Evolutionary conservation across 805 yeast species (phyloP).

Genomic region (Wickerhamiella azyma): DNA sequence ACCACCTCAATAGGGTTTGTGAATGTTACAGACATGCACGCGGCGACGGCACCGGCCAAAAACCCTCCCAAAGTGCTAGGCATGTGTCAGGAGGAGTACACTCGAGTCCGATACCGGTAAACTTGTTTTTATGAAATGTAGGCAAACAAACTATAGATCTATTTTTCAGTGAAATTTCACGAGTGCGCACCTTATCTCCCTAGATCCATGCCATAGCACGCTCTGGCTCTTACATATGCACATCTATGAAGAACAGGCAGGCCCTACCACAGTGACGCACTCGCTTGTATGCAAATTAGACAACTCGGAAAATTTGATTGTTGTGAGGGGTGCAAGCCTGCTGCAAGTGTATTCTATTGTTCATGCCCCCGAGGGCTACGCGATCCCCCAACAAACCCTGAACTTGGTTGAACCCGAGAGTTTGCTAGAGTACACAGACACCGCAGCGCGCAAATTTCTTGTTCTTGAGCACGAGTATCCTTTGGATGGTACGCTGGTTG

Average conservation of each 20-base stretch:
- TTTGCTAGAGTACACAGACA: constrained; percentile 22
- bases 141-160: no score
- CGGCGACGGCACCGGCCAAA: constrained; percentile 84
- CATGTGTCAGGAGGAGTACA: background rate
- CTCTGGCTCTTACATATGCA: constrained; percentile 63
- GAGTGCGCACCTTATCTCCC: no score
- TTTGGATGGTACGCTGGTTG: constrained; percentile 54
- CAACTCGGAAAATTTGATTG: constrained; percentile 39
- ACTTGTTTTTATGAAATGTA: no score
- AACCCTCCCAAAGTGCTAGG: constrained; percentile 49
- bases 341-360: constrained; percentile 42
- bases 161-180: no score
- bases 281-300: constrained; percentile 33
- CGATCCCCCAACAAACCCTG: background rate
- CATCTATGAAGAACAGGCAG: constrained; percentile 61
- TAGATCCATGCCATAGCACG: no score
- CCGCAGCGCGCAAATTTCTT: constrained; percentile 19
- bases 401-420: background rate
- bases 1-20: constrained; percentile 93
- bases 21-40: constrained; percentile 94
- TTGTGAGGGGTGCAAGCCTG: constrained; percentile 50
- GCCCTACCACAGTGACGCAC: constrained; percentile 60
- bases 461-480: constrained; percentile 48
- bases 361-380: background rate
- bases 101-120: no score